Percentiles rank a stretch among this genome's conserved stretches.
Evolutionary conservation across 2,329 filamentous ascomycete species (phyloP).

Genomic region (Ceratocystis eucalypticola): DNA sequence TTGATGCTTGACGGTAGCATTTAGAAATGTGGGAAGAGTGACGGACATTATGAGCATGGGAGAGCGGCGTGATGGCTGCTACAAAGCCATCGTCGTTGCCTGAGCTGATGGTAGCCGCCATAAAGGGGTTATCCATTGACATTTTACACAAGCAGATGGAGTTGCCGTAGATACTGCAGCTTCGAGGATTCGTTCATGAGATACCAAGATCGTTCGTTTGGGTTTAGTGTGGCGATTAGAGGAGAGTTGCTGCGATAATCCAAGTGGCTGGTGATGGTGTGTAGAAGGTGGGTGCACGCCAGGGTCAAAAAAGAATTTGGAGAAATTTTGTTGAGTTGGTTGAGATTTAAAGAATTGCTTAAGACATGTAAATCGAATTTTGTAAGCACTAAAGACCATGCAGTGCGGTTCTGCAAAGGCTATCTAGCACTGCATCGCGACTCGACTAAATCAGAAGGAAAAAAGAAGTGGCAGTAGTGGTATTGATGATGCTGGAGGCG

Average conservation of each 20-base stretch:
- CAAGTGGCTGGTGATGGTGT: constrained; percentile 1
- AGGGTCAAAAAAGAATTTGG: neutral
- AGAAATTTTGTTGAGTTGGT: neutral
- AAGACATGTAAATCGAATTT: too few relatives aligned
- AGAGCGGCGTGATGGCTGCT: constrained; percentile 56
- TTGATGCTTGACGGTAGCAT: constrained; percentile 85
- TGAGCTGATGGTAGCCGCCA: constrained; percentile 34
- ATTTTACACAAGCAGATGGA: constrained; percentile 24
- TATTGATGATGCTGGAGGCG: neutral
- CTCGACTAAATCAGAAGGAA: neutral
- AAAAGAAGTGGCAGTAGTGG: neutral
- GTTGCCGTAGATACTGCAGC: neutral
- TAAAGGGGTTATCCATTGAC: constrained; percentile 32
- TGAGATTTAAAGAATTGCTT: neutral
- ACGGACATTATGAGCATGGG: constrained; percentile 41
- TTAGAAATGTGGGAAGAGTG: constrained; percentile 69
- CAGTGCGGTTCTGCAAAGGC: neutral
- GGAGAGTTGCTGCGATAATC: neutral
- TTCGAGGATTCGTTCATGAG: neutral
- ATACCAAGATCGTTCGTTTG: neutral
- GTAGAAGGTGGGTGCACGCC: neutral
- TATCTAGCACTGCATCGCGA: constrained; percentile 1
- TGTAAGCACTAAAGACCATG: neutral
- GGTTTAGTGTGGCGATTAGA: neutral
- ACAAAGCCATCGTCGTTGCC: constrained; percentile 34